A percentile compares a stretch with the other conserved stretches of the same genome.
Conservation (phyloP, 306 rosid species). For the Chamaecrista fasciculata region DNA sequence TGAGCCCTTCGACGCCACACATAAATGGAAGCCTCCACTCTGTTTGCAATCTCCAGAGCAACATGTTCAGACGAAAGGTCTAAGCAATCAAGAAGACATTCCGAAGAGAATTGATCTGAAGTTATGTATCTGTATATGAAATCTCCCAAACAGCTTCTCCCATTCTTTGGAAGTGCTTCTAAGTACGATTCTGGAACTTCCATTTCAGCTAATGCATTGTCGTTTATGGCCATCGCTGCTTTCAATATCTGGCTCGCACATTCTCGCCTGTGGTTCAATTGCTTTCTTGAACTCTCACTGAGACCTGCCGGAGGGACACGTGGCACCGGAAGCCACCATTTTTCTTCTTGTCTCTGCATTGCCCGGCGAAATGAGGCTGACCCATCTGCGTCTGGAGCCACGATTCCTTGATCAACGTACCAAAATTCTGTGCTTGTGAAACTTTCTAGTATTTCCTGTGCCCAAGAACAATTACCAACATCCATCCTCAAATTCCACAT, state of each 20-base stretch:
- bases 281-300: conserved; percentile 69
- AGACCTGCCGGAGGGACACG: conserved; percentile 81
- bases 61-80: conserved; percentile 91
- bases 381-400: conserved; percentile 68
- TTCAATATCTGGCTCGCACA: conserved; percentile 75
- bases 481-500: not conserved
- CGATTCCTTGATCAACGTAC: conserved; percentile 95
- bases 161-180: conserved; percentile 89
- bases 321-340: conserved; percentile 98
- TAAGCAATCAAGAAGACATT: conserved; percentile 82
- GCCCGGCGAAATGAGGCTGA: conserved; percentile 75
- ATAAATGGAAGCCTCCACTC: conserved; percentile 77
- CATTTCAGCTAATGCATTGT: conserved; percentile 74
- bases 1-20: conserved; percentile 85
- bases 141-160: conserved; percentile 90
- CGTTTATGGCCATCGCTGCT: conserved; percentile 89
- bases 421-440: conserved; percentile 70
- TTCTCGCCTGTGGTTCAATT: conserved; percentile 76
- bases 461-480: not conserved
- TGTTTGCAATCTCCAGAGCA: conserved; percentile 89
- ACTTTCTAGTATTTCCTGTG: conserved; percentile 77
- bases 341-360: conserved; percentile 85
- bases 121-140: conserved; percentile 77
- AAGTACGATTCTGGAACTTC: conserved; percentile 86
- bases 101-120: conserved; percentile 78